These are phyloP conservation scores for Nidularia sp. DNA, from an alignment of 768 basidiomycete genomes.

Conservation along the genomic window DNA sequence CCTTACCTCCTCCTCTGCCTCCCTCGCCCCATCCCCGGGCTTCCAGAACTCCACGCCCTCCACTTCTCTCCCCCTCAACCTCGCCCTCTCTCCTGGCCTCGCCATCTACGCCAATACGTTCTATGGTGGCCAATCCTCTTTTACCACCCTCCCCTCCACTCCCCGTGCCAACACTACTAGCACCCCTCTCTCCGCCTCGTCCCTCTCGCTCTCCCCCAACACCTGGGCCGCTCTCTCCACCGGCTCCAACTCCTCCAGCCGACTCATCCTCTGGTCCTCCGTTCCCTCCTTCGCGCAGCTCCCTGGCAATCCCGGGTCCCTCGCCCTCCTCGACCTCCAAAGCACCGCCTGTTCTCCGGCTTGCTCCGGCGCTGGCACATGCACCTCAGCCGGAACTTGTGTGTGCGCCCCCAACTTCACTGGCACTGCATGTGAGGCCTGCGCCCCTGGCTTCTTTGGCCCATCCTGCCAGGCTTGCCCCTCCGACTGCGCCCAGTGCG, in stretches of 20 bases:
- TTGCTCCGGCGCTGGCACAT: slow-evolving; percentile 71
- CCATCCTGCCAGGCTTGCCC: slow-evolving; percentile 69
- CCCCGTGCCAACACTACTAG: slow-evolving; percentile 36
- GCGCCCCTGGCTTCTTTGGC: slow-evolving; percentile 68
- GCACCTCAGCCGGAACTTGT: slow-evolving; percentile 60
- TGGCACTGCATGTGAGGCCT: slow-evolving; percentile 78
- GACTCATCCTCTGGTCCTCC: slow-evolving; percentile 54
- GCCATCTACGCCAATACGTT: slow-evolving; percentile 57
- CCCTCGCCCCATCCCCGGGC: slow-evolving; percentile 55
- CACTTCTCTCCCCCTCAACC: slow-evolving; percentile 58
- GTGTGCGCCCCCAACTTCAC: slow-evolving; percentile 70
- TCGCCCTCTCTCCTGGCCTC: slow-evolving; percentile 64
- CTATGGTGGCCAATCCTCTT: slow-evolving; percentile 64
- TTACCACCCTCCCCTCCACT: slow-evolving; percentile 48
- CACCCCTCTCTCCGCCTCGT: slow-evolving; percentile 47
- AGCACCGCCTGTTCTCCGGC: slow-evolving; percentile 72
- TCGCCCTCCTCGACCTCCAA: slow-evolving; percentile 69
- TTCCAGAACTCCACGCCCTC: slow-evolving; percentile 51
- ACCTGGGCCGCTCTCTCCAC: slow-evolving; percentile 61
- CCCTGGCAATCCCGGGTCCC: slow-evolving; percentile 12
- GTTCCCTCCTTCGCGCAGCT: slow-evolving; percentile 17
- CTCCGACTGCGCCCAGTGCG: slow-evolving; percentile 62
- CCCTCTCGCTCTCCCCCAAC: slow-evolving; percentile 65
- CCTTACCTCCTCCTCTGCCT: slow-evolving; percentile 61
- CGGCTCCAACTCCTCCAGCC: slow-evolving; percentile 30